Base-by-base conservation (phyloP, 164 flowering plant genomes). In the Buxus sempervirens region DNA sequence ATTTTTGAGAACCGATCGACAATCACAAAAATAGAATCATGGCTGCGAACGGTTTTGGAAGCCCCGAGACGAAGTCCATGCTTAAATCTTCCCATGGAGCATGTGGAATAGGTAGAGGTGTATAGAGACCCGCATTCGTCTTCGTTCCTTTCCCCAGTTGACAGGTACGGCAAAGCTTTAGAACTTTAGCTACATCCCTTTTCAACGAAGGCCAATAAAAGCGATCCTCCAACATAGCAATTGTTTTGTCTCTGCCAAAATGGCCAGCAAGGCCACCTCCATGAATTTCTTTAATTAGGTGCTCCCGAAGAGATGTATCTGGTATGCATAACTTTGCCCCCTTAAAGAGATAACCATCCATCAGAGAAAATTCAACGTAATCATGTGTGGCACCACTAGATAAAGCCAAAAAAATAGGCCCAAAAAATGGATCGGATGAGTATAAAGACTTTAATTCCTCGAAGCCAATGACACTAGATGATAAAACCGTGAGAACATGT, bases 1-100 rank as follows among this genome's bases (percentile, higher is more conserved):
- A 60, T 60, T 36, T 61, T 69, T 7, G 65, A 69, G 60, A 27
- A 61, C 1, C 49, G 18, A 24, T 69, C 72, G 26, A 69, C 72
- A 6, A 61, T 58, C 13, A 60, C 65, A 51, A 61, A 48, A 8
- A 61, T 42, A 2, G 49, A 64, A 60, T 69, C 65, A 13, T 24
- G 6, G 5, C 58, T 49, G 58, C 0, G 65, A 60, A 1, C 16
- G 15, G n/a, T n/a, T n/a, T n/a, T 0, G 59, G 64, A 7, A 69
- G 48, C 2, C 72, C 58, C 24, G 60, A 20, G 0, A 60, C 24
- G 58, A 69, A 61, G 19, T 69, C 65, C 64, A 69, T 69, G 26
- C 26, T 18, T 8, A 69, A n/a, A 22, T 69, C 72, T 2, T 12
- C 58, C 72, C 57, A 69, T 14, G 18, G 5, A 48, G 27, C 23